These are phyloP conservation scores for Umbelopsis isabellina DNA, from an alignment of 192 early-diverging fungal genomes.

Conservation along the genomic window DNA sequence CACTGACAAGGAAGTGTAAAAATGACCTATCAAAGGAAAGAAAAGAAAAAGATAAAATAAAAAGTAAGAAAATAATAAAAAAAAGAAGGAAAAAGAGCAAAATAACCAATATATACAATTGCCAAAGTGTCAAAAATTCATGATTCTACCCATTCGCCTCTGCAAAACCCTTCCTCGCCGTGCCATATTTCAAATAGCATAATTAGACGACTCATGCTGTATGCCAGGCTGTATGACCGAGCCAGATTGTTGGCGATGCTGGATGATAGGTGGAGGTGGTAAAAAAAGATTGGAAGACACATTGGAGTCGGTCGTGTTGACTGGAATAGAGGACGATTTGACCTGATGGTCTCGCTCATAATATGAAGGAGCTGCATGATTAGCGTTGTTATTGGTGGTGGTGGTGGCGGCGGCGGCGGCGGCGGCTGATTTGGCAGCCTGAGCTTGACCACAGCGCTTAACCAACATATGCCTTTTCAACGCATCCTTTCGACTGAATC, in stretches of 20 bases:
- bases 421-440: neutral
- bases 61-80: neutral
- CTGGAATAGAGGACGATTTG: neutral
- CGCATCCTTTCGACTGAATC: conserved; percentile 75
- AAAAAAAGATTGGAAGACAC: conserved; percentile 3
- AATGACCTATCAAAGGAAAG: neutral
- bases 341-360: neutral
- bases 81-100: neutral
- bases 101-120: too few relatives aligned
- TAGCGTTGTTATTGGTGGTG: too few relatives aligned
- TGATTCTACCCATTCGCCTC: neutral
- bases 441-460: conserved; percentile 17
- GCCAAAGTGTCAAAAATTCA: too few relatives aligned
- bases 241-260: neutral
- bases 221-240: too few relatives aligned
- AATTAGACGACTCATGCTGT: neutral
- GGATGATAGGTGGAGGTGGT: conserved; percentile 2
- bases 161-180: neutral
- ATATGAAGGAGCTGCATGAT: too few relatives aligned
- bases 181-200: neutral
- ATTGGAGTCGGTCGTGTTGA: neutral
- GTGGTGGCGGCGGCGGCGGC: too few relatives aligned
- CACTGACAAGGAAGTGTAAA: neutral
- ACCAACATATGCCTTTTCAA: conserved; percentile 58
- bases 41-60: neutral